A percentile compares a stretch with the other conserved stretches of the same genome.
Conservation (phyloP, 1,284 basidiomycete species). For the Salmacisia buchloeana region DNA sequence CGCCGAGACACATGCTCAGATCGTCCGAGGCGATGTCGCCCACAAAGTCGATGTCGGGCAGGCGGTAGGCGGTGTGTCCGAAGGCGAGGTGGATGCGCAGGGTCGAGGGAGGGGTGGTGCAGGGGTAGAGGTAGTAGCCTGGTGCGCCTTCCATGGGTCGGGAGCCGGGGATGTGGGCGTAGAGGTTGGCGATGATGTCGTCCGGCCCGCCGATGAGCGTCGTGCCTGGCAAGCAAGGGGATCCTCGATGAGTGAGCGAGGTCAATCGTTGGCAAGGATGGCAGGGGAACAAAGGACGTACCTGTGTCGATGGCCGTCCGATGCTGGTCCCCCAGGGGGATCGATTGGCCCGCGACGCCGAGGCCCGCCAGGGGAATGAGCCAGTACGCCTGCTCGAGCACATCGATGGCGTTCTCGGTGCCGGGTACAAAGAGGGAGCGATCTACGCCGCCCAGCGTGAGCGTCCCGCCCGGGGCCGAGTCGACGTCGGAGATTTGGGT, state of each 20-base stretch:
- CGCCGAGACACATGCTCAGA: conserved; percentile 29
- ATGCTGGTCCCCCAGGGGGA: conserved; percentile 16
- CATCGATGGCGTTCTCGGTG: conserved; percentile 24
- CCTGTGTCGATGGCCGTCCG: conserved; percentile 45
- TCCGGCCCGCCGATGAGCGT: conserved; percentile 43
- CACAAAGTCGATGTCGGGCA: conserved; percentile 15
- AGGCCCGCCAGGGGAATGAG: conserved; percentile 29
- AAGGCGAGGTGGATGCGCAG: conserved; percentile 19
- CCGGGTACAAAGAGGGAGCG: conserved; percentile 27
- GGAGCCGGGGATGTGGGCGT: conserved; percentile 31
- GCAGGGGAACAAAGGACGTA: not conserved
- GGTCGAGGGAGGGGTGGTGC: too few species aligned
- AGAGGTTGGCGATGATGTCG: conserved; percentile 25
- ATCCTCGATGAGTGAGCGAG: not conserved
- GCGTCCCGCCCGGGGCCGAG: conserved; percentile 24
- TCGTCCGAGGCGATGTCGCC: conserved; percentile 7
- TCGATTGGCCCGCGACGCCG: conserved; percentile 13
- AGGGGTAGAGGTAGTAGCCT: conserved; percentile 44
- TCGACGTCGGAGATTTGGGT: not conserved
- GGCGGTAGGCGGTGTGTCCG: not conserved
- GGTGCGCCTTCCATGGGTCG: conserved; percentile 12
- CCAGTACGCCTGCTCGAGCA: conserved; percentile 33
- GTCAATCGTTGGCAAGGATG: not conserved
- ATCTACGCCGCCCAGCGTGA: conserved; percentile 40
- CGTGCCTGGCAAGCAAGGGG: conserved; percentile 14